Base-by-base conservation (phyloP, 2,329 filamentous ascomycete species). In the Xylaria sp. region DNA sequence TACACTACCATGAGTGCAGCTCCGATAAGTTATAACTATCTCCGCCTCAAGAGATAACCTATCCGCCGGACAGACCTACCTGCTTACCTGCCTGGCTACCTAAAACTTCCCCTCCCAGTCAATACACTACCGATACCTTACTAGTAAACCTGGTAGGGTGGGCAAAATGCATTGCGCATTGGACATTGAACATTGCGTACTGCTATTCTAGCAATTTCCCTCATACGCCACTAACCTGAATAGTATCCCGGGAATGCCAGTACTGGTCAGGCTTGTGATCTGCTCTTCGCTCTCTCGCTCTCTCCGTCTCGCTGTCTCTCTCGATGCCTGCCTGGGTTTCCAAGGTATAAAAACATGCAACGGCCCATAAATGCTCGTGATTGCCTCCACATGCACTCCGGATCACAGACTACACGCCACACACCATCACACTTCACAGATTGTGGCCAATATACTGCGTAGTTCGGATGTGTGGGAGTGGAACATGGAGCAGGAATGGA, bases 331-430 rank as follows among this genome's bases (percentile, higher is more conserved):
- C 43, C 43, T 28, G 43, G 8, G 43, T 48, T 48, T 48, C 43
- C 43, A 48, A 23, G 41, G 43, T 48, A n/a, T n/a, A 18, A 54
- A 18, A 43, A 36, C 33, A 18, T 43, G 23, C 48, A 41, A 25
- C 36, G 64, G 51, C 57, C 64, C 64, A 62, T 66, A 66, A 57
- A 51, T 61, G 58, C 64, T 62, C 64, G 64, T 66, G 64, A 66
- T 66, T 49, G 25, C 43, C 33, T 57, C 51, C 13, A 39, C 25
- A 66, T 66, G 64, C 64, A 41, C 56, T 51, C 64, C 48, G 56
- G 33, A 46, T 25, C 25, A 59, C 36, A 18, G 33, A 52, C 28
- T 9, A 54, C 46, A 48, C 18, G n/a, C 46, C 18, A 48, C 18
- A 48, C 9, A 3, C 9, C n/a, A 23, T 2, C 33, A 36, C 33